Base-by-base conservation (phyloP, 805 yeast genomes). In the Saccharomycopsis schoenii region DNA sequence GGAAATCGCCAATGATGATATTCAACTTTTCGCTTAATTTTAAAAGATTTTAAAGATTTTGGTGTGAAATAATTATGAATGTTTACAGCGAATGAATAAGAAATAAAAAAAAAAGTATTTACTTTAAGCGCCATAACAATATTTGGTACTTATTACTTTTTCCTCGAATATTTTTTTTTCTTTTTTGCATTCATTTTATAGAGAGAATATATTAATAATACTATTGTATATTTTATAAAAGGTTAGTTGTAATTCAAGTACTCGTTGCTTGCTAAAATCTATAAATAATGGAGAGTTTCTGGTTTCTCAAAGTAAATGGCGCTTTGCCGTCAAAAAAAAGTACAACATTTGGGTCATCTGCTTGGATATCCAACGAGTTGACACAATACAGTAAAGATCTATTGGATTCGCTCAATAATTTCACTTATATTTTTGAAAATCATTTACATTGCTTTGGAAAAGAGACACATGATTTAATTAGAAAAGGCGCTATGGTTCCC, bases 21-120 rank as follows among this genome's bases (percentile, higher is more conserved):
- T 77, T 56, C 73, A 72, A 65, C 71, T 77, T 58, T 77, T 77
- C 64, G 79, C 79, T 60, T 77, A 64, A 66, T 19, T 3, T 42
- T 29, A n/a, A 37, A n/a, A 17, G 4, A 19, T 42, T 42, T 42
- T 42, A 19, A 8, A 19, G 10, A 42, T 17, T 47, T 14, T 47
- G 12, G 15, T 36, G 41, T 37, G 15, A 37, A 37, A 37, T 37
- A 37, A 12, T 37, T 9, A 37, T 14, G 41, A 37, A 37, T 37
- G 15, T 14, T 37, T 37, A 37, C 41, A 37, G 15, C 10, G 12
- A 14, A 37, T 37, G 41, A 14, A 12, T 37, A 12, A 37, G 12
- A 37, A 37, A 36, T 6, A 36, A 37, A 37, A 37, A 37, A 37
- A 37, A 37, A 37, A 47, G 21, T 11, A 17, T 21, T 25, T 21